Percentiles rank a stretch among this genome's conserved stretches.
Evolutionary conservation across 2,329 filamentous ascomycete genomes (phyloP).

Genomic region (Venturiaceae sp.): DNA sequence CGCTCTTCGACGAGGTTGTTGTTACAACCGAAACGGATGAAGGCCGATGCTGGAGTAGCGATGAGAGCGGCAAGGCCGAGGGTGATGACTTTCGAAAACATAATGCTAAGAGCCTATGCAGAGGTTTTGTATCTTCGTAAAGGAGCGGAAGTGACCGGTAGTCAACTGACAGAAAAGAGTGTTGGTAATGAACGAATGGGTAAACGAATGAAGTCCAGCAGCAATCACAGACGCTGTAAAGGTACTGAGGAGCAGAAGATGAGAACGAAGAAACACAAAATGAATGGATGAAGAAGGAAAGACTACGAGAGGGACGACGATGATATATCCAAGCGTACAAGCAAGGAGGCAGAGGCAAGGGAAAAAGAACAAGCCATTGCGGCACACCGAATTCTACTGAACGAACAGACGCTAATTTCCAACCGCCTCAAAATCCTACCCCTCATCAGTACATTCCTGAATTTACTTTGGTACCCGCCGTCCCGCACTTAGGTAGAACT

Average conservation of each 20-base stretch:
- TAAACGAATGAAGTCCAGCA: not conserved
- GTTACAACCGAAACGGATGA: slow-evolving; percentile 61
- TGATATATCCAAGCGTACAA: too few species aligned
- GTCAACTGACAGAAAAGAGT: not conserved
- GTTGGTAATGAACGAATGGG: not conserved
- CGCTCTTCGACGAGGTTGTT: slow-evolving; percentile 43
- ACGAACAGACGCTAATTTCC: not conserved
- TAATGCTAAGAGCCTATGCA: not conserved
- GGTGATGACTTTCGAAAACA: not conserved
- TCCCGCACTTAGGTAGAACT: not conserved
- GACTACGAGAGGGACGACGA: not conserved
- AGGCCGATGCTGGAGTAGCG: slow-evolving; percentile 44
- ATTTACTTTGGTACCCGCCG: not conserved
- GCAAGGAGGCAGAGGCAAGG: too few species aligned
- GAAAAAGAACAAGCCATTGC: not conserved
- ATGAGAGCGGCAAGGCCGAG: slow-evolving; percentile 18
- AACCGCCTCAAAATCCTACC: not conserved
- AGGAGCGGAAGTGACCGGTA: not conserved
- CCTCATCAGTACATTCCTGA: not conserved
- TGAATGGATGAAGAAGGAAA: not conserved
- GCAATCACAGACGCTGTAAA: not conserved
- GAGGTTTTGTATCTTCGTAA: not conserved
- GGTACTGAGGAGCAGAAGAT: not conserved
- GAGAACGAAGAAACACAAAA: not conserved
- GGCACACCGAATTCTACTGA: not conserved